These are phyloP conservation scores for Quercus berberidifolia DNA, from an alignment of 306 rosid species.

Conservation along the genomic window DNA sequence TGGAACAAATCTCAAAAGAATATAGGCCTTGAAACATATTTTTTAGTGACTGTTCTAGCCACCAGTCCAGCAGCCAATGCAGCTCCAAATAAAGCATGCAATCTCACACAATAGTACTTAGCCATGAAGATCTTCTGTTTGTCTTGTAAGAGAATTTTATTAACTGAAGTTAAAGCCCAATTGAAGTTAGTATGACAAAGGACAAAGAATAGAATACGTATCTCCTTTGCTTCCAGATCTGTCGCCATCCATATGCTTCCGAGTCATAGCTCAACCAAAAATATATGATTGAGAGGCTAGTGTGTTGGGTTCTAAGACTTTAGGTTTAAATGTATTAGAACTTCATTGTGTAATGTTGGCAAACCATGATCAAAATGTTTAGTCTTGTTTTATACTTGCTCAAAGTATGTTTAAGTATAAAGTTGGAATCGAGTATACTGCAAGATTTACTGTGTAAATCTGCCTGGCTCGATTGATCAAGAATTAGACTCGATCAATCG, in stretches of 20 bases:
- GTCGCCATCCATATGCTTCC: not conserved
- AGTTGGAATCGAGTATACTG: no score
- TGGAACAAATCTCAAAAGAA: constrained; percentile 2
- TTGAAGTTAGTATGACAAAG: not conserved
- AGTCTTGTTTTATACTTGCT: no score
- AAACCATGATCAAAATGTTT: no score
- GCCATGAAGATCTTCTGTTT: constrained; percentile 89
- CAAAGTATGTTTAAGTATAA: no score
- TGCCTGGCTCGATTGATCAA: no score
- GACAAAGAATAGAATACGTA: not conserved
- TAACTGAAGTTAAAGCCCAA: not conserved
- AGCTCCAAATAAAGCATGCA: constrained; percentile 78
- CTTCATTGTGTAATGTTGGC: no score
- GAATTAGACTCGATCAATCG: no score
- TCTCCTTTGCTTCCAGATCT: not conserved
- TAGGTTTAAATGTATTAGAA: no score
- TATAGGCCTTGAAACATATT: constrained; percentile 14
- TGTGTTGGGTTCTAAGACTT: no score
- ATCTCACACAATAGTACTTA: constrained; percentile 81
- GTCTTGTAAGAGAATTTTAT: constrained; percentile 41
- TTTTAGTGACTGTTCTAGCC: constrained; percentile 39
- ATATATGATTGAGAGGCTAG: no score
- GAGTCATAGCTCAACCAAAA: not conserved
- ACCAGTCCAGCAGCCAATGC: constrained; percentile 71
- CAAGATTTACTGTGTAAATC: no score